Percentiles rank a stretch among this genome's conserved stretches.
These are phyloP conservation scores for Hylodesmum podocarpum DNA, from an alignment of 306 rosid genomes.

Conservation along the genomic window DNA sequence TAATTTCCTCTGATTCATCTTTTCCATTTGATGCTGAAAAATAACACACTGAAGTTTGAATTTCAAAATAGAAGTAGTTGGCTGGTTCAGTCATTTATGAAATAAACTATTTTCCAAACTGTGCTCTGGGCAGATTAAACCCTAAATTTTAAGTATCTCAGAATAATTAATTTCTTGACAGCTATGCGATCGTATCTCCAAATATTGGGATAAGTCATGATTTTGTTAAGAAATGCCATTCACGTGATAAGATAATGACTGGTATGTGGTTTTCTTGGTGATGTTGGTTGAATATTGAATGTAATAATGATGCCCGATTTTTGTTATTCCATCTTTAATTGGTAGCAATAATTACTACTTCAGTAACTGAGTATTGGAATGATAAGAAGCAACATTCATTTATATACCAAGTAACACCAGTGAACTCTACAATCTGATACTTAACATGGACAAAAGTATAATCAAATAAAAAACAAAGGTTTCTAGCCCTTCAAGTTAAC, in stretches of 20 bases:
- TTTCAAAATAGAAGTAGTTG: not conserved
- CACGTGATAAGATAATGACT: not conserved
- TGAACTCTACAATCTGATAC: not conserved
- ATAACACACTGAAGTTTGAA: not conserved
- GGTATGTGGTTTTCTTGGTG: not conserved
- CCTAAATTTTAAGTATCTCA: not conserved
- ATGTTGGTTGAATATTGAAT: not conserved
- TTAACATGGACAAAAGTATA: not conserved
- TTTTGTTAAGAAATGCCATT: not conserved
- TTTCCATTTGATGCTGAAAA: slow-evolving; percentile 13
- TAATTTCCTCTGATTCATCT: slow-evolving; percentile 31
- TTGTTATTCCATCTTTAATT: not conserved
- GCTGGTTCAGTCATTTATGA: slow-evolving; percentile 3
- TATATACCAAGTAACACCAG: not conserved
- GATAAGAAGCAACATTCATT: not conserved
- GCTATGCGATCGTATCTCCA: not conserved
- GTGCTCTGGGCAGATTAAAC: not conserved
- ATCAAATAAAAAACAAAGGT: not conserved
- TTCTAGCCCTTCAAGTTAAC: slow-evolving; percentile 16
- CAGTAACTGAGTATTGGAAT: slow-evolving; percentile 1
- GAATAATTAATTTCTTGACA: not conserved
- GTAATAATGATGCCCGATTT: not conserved
- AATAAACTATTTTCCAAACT: not conserved
- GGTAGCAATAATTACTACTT: not conserved
- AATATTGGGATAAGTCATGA: not conserved